These are phyloP conservation scores for Solanum bulbocastanum DNA, from an alignment of 257 asterid species.

Conservation along the genomic window DNA sequence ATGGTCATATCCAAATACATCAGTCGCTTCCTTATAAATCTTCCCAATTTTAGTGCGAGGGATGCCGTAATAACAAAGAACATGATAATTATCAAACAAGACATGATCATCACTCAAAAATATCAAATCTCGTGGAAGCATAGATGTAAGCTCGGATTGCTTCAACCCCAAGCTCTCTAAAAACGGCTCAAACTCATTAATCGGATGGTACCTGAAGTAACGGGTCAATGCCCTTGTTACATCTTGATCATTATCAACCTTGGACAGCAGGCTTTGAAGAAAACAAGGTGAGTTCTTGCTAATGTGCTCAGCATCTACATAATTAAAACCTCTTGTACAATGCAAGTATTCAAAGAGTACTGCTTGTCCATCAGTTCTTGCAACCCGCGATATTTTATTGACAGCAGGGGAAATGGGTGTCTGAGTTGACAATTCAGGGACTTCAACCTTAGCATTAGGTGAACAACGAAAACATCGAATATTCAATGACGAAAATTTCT, in stretches of 20 bases:
- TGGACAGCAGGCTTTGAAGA: slow-evolving; percentile 31
- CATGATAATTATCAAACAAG: slow-evolving; percentile 59
- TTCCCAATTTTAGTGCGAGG: slow-evolving; percentile 70
- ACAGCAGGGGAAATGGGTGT: not conserved
- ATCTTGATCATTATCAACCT: slow-evolving; percentile 47
- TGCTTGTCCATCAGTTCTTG: slow-evolving; percentile 54
- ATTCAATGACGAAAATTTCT: slow-evolving; percentile 7
- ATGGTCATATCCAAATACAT: slow-evolving; percentile 34
- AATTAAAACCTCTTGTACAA: slow-evolving; percentile 62
- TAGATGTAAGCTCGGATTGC: slow-evolving; percentile 29
- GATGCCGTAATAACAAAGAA: slow-evolving; percentile 63
- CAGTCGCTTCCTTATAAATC: slow-evolving; percentile 57
- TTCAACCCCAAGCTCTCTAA: slow-evolving; percentile 85
- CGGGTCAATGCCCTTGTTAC: slow-evolving; percentile 43
- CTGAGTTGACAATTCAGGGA: slow-evolving; percentile 18
- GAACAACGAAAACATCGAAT: slow-evolving; percentile 15
- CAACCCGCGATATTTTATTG: slow-evolving; percentile 14
- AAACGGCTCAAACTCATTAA: slow-evolving; percentile 90
- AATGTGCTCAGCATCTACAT: slow-evolving; percentile 72
- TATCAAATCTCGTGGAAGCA: slow-evolving; percentile 57
- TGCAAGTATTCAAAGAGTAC: slow-evolving; percentile 86
- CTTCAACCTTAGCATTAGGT: slow-evolving; percentile 1
- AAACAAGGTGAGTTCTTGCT: slow-evolving; percentile 81
- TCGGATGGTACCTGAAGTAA: slow-evolving; percentile 65
- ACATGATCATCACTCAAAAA: slow-evolving; percentile 52